These are phyloP conservation scores for Ophiostoma angusticollis DNA, from an alignment of 2,329 filamentous ascomycete genomes.

Conservation along the genomic window DNA sequence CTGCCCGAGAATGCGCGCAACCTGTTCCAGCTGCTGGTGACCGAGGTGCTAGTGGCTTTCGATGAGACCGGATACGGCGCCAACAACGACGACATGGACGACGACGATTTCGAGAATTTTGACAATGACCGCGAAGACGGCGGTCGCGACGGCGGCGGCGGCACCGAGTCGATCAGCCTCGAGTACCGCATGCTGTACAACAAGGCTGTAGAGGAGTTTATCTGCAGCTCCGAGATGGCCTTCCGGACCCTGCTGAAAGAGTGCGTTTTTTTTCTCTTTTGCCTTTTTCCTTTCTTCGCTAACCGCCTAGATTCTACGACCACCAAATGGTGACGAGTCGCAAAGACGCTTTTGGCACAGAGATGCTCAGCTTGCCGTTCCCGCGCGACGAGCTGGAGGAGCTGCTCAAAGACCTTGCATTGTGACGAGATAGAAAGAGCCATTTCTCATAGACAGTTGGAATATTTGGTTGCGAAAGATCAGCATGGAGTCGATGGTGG, in stretches of 20 bases:
- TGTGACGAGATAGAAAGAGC: no score
- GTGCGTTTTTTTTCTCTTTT: slow-evolving; percentile 31
- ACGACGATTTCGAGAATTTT: slow-evolving; percentile 81
- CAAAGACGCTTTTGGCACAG: slow-evolving; percentile 74
- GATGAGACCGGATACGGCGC: slow-evolving; percentile 41
- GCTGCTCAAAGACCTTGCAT: slow-evolving; percentile 63
- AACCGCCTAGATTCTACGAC: slow-evolving; percentile 62
- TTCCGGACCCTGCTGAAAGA: slow-evolving; percentile 92
- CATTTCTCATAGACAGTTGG: no score
- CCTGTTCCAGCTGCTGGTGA: slow-evolving; percentile 72
- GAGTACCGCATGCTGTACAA: slow-evolving; percentile 89
- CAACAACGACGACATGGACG: slow-evolving; percentile 55
- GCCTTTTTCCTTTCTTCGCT: slow-evolving; percentile 10
- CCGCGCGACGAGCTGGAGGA: slow-evolving; percentile 77
- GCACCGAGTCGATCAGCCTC: slow-evolving; percentile 53
- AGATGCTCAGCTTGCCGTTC: slow-evolving; percentile 76
- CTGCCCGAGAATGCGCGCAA: slow-evolving; percentile 85
- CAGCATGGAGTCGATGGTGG: no score
- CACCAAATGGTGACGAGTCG: slow-evolving; percentile 92
- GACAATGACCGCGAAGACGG: slow-evolving; percentile 53
- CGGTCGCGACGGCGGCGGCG: slow-evolving; percentile 28
- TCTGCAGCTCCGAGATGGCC: slow-evolving; percentile 91
- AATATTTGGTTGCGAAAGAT: no score
- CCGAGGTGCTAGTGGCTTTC: slow-evolving; percentile 64
- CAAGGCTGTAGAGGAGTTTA: slow-evolving; percentile 92